Conservation (phyloP, 305 asterid genomes). For the Fraxinus latifolia region DNA sequence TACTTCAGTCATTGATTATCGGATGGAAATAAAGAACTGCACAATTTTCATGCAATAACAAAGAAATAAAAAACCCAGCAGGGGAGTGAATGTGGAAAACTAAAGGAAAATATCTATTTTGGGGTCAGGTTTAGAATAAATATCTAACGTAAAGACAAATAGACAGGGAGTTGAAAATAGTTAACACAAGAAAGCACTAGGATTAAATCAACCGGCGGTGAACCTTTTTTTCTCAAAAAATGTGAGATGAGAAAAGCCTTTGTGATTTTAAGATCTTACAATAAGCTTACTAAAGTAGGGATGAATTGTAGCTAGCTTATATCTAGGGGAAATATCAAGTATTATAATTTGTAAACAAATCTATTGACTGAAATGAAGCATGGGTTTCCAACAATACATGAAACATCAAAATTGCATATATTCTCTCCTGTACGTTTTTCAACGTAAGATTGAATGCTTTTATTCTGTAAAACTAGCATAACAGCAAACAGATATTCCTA, state of each 20-base stretch:
- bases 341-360: no score
- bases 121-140: background rate
- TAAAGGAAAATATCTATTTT: background rate
- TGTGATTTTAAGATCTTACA: background rate
- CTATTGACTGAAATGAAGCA: background rate
- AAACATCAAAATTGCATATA: background rate
- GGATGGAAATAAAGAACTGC: conserved; percentile 12
- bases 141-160: background rate
- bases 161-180: background rate
- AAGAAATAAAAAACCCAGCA: conserved; percentile 6
- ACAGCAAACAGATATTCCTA: background rate
- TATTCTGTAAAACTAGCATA: background rate
- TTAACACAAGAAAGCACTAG: background rate
- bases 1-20: conserved; percentile 4
- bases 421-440: background rate
- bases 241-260: background rate
- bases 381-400: background rate
- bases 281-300: background rate
- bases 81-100: background rate
- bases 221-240: background rate
- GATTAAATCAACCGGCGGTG: background rate
- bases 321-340: background rate
- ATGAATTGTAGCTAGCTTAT: background rate
- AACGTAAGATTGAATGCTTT: background rate
- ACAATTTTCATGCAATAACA: background rate